Evolutionary conservation across 805 yeast genomes (phyloP).

Genomic region (Alloascoidea hylecoeti): DNA sequence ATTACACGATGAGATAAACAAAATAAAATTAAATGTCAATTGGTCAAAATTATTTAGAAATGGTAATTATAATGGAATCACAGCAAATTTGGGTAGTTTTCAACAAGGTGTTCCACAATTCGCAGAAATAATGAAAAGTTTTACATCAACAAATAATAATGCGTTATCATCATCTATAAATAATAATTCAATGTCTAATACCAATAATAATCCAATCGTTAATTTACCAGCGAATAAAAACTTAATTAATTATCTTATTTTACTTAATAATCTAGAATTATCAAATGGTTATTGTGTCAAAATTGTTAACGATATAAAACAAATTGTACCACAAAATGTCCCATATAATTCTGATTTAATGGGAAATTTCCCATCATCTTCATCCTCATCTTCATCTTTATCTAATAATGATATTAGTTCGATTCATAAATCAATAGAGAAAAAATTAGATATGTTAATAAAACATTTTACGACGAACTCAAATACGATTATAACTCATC

Average conservation of each 20-base stretch:
- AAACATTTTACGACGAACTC: neutral
- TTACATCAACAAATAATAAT: constrained; percentile 6
- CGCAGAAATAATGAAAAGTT: neutral
- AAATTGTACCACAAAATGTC: constrained; percentile 7
- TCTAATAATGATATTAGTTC: neutral
- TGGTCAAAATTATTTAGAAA: neutral
- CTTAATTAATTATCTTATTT: constrained; percentile 34
- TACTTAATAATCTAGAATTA: constrained; percentile 59
- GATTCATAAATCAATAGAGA: constrained; percentile 3
- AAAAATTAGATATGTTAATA: neutral
- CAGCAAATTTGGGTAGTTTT: constrained; percentile 4
- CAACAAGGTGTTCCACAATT: neutral
- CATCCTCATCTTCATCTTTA: neutral
- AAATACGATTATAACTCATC: constrained; percentile 22
- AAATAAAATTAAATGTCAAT: constrained; percentile 6
- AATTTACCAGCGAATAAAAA: constrained; percentile 13
- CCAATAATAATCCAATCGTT: neutral
- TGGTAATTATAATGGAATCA: constrained; percentile 8
- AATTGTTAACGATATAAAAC: constrained; percentile 29
- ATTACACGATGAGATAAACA: constrained; percentile 27
- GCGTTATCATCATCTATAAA: neutral
- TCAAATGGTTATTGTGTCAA: constrained; percentile 44
- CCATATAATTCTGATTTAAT: constrained; percentile 3
- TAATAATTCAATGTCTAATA: neutral
- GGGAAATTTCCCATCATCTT: no score